Conservation (phyloP, 2,329 filamentous ascomycete species). For the Hymenoscyphus infarciens region DNA sequence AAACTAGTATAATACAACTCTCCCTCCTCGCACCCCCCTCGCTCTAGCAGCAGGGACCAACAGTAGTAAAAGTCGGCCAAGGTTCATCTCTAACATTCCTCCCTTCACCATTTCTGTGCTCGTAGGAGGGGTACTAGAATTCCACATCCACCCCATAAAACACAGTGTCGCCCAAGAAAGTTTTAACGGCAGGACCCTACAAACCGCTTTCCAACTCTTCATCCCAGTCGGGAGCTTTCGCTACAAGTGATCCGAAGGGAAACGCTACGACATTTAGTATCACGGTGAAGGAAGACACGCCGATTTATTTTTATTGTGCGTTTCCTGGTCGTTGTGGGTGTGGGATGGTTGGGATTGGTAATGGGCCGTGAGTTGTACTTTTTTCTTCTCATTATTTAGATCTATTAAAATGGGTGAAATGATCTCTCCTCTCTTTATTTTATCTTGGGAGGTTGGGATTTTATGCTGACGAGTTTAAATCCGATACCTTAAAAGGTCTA, state of each 20-base stretch:
- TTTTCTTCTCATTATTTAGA: background rate
- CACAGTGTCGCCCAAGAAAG: slow-evolving; percentile 45
- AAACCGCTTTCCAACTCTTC: slow-evolving; percentile 29
- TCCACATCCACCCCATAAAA: slow-evolving; percentile 50
- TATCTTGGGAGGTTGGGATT: background rate
- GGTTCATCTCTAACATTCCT: slow-evolving; percentile 42
- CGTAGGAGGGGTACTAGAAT: slow-evolving; percentile 51
- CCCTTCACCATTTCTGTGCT: slow-evolving; percentile 48
- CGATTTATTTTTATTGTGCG: slow-evolving; percentile 45
- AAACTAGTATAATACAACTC: slow-evolving; percentile 34
- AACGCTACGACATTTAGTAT: slow-evolving; percentile 40
- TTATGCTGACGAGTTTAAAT: background rate
- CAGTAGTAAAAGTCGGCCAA: slow-evolving; percentile 35
- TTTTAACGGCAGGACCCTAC: slow-evolving; percentile 37
- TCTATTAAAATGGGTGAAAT: too few relatives aligned
- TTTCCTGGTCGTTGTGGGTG: slow-evolving; percentile 38
- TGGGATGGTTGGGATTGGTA: slow-evolving; percentile 45
- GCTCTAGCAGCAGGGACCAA: slow-evolving; percentile 16
- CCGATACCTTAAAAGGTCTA: slow-evolving; percentile 5
- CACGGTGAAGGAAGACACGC: slow-evolving; percentile 38
- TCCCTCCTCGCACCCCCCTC: slow-evolving; percentile 17
- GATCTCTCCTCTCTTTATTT: too few relatives aligned
- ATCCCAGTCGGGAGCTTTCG: slow-evolving; percentile 26
- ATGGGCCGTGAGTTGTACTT: slow-evolving; percentile 34
- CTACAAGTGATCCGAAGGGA: slow-evolving; percentile 19